phyloP scores from a whole-genome alignment of 768 basidiomycete species.

The Fomitopsis serialis region DNA sequence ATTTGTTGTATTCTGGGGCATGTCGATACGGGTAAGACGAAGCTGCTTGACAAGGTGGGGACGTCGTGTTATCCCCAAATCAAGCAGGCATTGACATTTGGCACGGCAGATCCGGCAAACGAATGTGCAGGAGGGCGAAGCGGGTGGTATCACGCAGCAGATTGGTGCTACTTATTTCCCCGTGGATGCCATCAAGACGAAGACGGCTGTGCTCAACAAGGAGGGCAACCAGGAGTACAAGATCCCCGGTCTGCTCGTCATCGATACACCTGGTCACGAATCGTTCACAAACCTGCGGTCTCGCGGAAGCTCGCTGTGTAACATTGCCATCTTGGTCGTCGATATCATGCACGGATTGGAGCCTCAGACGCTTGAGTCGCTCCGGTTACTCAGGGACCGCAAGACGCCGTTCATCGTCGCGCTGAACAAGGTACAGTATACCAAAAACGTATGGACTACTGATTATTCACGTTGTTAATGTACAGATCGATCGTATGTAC shows the following conservation, averaged over 20 bases:
- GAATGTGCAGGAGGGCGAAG: conserved; percentile 98
- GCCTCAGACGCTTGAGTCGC: conserved; percentile 95
- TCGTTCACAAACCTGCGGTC: conserved; percentile 96
- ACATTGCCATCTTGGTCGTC: conserved; percentile 97
- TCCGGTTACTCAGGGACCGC: conserved; percentile 83
- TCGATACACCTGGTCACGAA: conserved; percentile 99
- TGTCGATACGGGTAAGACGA: conserved; percentile 99
- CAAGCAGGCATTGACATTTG: neutral
- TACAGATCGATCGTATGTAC: conserved; percentile 94
- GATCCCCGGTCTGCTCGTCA: conserved; percentile 91
- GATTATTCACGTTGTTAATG: conserved; percentile 1
- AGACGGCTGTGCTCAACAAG: conserved; percentile 93
- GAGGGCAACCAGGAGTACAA: conserved; percentile 88
- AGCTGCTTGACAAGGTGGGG: conserved; percentile 86
- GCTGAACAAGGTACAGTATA: conserved; percentile 85
- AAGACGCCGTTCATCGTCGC: conserved; percentile 99
- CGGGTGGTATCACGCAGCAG: conserved; percentile 99
- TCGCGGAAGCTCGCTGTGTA: conserved; percentile 94
- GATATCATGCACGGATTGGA: conserved; percentile 99
- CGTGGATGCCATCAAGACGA: conserved; percentile 85
- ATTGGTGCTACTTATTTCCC: conserved; percentile 99
- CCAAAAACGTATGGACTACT: neutral
- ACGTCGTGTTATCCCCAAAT: neutral
- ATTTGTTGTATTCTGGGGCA: conserved; percentile 99
- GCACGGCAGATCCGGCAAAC: conserved; percentile 89